Conservation (phyloP, 306 rosid species). For the barrel medic (Medicago truncatula) region DNA sequence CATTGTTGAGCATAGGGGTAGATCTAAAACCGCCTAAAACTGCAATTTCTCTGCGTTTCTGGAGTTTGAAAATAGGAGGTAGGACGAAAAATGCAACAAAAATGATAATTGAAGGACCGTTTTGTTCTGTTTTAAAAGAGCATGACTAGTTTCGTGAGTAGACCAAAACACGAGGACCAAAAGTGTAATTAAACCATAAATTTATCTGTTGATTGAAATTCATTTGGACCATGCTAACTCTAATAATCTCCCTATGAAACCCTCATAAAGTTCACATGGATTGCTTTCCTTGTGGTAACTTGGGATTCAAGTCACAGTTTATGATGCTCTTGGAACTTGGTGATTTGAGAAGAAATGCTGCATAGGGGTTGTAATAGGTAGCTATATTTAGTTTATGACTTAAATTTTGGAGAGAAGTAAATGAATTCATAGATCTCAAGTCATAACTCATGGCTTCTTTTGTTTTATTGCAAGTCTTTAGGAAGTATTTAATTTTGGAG, state of each 20-base stretch:
- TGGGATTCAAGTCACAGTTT: conserved; percentile 14
- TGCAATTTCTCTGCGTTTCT: too few species aligned
- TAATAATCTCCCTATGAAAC: background rate
- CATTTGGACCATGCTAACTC: background rate
- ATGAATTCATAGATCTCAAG: conserved; percentile 24
- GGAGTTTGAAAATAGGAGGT: too few species aligned
- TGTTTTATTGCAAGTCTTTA: background rate
- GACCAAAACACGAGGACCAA: too few species aligned
- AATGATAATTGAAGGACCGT: too few species aligned
- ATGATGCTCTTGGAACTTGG: conserved; percentile 4
- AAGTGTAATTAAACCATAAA: too few species aligned
- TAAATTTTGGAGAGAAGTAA: conserved; percentile 16
- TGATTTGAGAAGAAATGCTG: background rate
- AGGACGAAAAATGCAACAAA: too few species aligned
- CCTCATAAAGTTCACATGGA: conserved; percentile 13
- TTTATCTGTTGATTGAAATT: background rate
- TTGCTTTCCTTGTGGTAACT: background rate
- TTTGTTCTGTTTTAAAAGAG: too few species aligned
- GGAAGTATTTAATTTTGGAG: too few species aligned
- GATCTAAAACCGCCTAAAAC: too few species aligned
- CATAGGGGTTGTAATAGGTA: background rate
- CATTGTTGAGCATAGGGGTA: too few species aligned
- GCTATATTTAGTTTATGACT: conserved; percentile 26
- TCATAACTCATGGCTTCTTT: conserved; percentile 43
- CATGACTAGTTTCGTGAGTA: too few species aligned